Evolutionary conservation across 441 rosid genomes (phyloP).

Genomic region (Pelargonium citronellum): DNA sequence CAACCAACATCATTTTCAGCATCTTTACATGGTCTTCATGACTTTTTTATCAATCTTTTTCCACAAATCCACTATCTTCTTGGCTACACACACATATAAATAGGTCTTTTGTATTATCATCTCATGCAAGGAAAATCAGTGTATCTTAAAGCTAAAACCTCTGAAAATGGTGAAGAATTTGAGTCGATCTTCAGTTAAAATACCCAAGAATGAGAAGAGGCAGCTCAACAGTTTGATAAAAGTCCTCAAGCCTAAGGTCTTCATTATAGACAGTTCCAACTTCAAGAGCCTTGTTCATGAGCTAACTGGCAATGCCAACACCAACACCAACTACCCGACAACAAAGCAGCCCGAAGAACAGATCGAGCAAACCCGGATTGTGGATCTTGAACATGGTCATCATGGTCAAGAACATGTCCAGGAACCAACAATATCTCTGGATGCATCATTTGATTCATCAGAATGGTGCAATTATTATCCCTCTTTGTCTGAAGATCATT

Average conservation of each 20-base stretch:
- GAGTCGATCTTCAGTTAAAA: constrained; percentile 12
- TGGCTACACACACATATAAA: background rate
- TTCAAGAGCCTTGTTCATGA: constrained; percentile 45
- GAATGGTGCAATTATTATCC: constrained; percentile 14
- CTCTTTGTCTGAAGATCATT: background rate
- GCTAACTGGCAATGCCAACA: constrained; percentile 32
- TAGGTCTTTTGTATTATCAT: constrained; percentile 19
- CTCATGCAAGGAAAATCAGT: no score
- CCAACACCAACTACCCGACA: background rate
- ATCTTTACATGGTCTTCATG: constrained; percentile 1
- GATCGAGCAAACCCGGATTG: background rate
- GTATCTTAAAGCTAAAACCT: background rate
- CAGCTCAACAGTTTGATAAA: constrained; percentile 24
- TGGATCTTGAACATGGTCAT: background rate
- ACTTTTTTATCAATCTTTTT: background rate
- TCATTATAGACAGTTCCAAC: constrained; percentile 31
- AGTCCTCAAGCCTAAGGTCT: constrained; percentile 34
- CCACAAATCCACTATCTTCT: background rate
- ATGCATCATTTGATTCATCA: constrained; percentile 19
- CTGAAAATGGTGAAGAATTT: constrained; percentile 28
- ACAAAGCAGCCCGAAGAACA: background rate
- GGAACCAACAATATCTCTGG: constrained; percentile 18
- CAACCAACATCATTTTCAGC: constrained; percentile 5
- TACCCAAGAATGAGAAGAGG: constrained; percentile 22
- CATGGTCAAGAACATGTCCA: constrained; percentile 5